phyloP scores from a whole-genome alignment of 768 basidiomycete species.

The Panellus pusillus region DNA sequence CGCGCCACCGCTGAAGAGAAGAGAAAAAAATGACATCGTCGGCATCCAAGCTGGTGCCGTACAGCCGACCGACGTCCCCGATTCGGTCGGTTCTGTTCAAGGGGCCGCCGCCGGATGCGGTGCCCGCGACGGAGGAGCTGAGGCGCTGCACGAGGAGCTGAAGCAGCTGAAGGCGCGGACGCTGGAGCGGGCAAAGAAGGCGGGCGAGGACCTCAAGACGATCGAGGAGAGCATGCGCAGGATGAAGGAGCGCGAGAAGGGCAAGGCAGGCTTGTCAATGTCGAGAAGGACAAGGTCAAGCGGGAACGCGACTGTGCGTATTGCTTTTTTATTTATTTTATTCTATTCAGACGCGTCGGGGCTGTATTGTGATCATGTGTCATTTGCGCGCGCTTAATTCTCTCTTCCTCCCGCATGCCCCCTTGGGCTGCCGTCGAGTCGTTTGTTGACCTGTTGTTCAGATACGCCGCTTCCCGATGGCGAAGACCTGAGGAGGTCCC shows the following conservation, averaged over 20 bases:
- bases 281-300: slow-evolving; percentile 56
- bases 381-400: slow-evolving; percentile 11
- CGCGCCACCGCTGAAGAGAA: no score
- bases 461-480: slow-evolving; percentile 50
- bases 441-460: slow-evolving; percentile 6
- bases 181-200: slow-evolving; percentile 69
- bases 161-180: slow-evolving; percentile 50
- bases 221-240: slow-evolving; percentile 77
- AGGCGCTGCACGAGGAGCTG: slow-evolving; percentile 63
- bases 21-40: slow-evolving; percentile 70
- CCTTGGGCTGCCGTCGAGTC: not conserved
- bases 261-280: slow-evolving; percentile 59
- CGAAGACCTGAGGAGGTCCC: slow-evolving; percentile 55
- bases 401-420: slow-evolving; percentile 6
- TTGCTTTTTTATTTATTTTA: slow-evolving; percentile 20
- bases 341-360: slow-evolving; percentile 1
- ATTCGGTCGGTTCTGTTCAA: slow-evolving; percentile 64
- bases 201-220: slow-evolving; percentile 68
- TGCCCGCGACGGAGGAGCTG: slow-evolving; percentile 78
- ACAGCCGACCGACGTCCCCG: slow-evolving; percentile 40
- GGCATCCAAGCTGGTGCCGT: slow-evolving; percentile 61
- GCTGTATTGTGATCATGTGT: slow-evolving; percentile 19
- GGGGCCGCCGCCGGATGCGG: slow-evolving; percentile 59
- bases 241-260: slow-evolving; percentile 75
- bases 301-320: slow-evolving; percentile 69